phyloP scores from a whole-genome alignment of 2,329 filamentous ascomycete species.

The Phialemonium atrogriseum region DNA sequence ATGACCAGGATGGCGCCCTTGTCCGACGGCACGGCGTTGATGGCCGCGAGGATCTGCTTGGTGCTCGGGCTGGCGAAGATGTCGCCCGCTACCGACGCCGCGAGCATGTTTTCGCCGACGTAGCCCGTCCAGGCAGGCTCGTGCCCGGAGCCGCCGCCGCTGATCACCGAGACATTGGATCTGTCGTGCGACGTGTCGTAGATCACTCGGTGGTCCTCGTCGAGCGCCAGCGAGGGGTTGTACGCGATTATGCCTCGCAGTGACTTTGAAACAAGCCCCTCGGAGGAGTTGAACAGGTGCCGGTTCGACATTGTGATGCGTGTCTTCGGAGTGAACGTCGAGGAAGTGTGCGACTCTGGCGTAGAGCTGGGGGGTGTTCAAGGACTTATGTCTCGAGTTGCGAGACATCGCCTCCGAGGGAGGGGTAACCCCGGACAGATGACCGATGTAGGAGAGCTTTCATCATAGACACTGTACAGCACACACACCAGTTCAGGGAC shows the following conservation, averaged over 20 bases:
- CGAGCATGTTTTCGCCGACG: slow-evolving; percentile 53
- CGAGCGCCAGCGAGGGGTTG: slow-evolving; percentile 41
- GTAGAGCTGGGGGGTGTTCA: no score
- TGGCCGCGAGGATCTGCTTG: slow-evolving; percentile 52
- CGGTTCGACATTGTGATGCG: slow-evolving; percentile 43
- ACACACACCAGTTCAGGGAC: no score
- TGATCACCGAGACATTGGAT: slow-evolving; percentile 41
- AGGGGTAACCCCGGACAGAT: no score
- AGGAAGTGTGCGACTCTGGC: no score
- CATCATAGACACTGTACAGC: no score
- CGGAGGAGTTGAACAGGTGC: slow-evolving; percentile 43
- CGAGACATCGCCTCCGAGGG: no score
- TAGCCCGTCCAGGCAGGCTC: slow-evolving; percentile 59
- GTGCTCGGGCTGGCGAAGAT: slow-evolving; percentile 58
- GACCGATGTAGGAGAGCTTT: no score
- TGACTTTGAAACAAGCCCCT: slow-evolving; percentile 44
- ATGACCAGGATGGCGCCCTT: slow-evolving; percentile 52
- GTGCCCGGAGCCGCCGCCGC: slow-evolving; percentile 48
- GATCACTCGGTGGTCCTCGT: slow-evolving; percentile 42
- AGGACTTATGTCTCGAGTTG: no score
- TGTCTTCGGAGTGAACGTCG: no score
- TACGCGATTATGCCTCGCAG: slow-evolving; percentile 44
- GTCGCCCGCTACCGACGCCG: slow-evolving; percentile 51
- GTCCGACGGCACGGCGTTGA: slow-evolving; percentile 45
- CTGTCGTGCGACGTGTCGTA: slow-evolving; percentile 36